phyloP scores from a whole-genome alignment of 352 stramenopile genomes.

The Phytophthora syringae region DNA sequence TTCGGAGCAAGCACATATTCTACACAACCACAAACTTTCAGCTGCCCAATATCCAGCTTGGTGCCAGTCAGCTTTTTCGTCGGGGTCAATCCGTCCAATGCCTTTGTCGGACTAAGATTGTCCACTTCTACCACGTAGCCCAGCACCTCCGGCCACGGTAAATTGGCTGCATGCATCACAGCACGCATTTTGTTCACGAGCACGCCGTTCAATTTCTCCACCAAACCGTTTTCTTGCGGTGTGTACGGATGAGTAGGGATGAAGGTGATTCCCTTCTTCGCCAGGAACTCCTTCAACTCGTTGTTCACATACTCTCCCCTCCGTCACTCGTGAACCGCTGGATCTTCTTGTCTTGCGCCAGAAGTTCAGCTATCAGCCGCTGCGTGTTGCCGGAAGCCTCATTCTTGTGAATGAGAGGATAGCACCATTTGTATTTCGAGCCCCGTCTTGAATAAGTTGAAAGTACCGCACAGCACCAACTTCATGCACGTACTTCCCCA shows the following conservation, averaged over 20 bases:
- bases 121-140: conserved; percentile 1
- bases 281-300: background rate
- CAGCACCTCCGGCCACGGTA: conserved; percentile 4
- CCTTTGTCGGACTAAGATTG: conserved; percentile 2
- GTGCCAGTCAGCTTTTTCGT: background rate
- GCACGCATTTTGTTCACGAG: conserved; percentile 4
- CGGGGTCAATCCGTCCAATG: background rate
- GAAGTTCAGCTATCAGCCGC: background rate
- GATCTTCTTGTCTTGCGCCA: background rate
- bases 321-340: conserved; percentile 5
- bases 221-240: conserved; percentile 8
- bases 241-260: background rate
- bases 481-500: conserved; percentile 4
- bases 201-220: conserved; percentile 6
- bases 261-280: background rate
- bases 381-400: conserved; percentile 1
- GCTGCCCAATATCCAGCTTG: background rate
- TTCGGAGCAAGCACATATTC: conserved; percentile 9
- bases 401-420: background rate
- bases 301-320: conserved; percentile 6
- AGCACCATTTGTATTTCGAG: conserved; percentile 9
- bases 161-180: background rate
- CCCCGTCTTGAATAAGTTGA: conserved; percentile 12
- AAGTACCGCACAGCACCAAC: conserved; percentile 3
- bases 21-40: conserved; percentile 3